Evolutionary conservation across 306 rosid genomes (phyloP), one percentile per base, ranked within the genome.

Genomic region (Lathyrus oleraceus): DNA sequence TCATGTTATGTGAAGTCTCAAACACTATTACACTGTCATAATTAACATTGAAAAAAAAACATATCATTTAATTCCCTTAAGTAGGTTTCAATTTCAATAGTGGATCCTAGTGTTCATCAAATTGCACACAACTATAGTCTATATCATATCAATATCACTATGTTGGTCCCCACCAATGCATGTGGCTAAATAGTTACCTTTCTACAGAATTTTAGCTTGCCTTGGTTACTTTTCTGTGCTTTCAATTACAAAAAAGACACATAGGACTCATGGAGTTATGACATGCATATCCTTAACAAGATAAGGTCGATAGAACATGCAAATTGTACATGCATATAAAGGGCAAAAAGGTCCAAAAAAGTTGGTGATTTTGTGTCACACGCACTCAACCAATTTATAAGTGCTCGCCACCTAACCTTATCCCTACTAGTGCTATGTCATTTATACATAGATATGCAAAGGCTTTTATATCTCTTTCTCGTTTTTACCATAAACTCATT

Each of bases 331-430:
- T 53, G 21, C 32, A 12, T 43, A 44, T 30, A 75, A 57, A 57
- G 79, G 17, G 20, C 49, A 54, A 20, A 74, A 53, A 25, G 67
- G 42, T 58, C 69, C 32, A 58, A 58, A 67, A 74, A 12, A 27
- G 8, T 40, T 25, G 1, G 70, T 65, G 73, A 14, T 28, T 65
- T 21, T 67, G 74, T 67, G 69, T 36, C 44, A 74, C 65, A 57
- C 53, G 70, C 65, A 68, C 68, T 45, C 61, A 58, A 58, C 32
- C 68, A 58, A 57, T 67, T 45, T 65, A 16, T 6, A 23, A 73
- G 78, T 63, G 78, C 65, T 23, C 28, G 42, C 58, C 45, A 68
- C 69, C 74, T 15, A 58, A 75, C 49, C 74, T 75, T 67, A 67
- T 75, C 74, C 42, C 48, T 21, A 30, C 48, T 21, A 30, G 35